Evolutionary conservation across 2,329 filamentous ascomycete genomes (phyloP).

Genomic region (Tolypocladium capitatum): DNA sequence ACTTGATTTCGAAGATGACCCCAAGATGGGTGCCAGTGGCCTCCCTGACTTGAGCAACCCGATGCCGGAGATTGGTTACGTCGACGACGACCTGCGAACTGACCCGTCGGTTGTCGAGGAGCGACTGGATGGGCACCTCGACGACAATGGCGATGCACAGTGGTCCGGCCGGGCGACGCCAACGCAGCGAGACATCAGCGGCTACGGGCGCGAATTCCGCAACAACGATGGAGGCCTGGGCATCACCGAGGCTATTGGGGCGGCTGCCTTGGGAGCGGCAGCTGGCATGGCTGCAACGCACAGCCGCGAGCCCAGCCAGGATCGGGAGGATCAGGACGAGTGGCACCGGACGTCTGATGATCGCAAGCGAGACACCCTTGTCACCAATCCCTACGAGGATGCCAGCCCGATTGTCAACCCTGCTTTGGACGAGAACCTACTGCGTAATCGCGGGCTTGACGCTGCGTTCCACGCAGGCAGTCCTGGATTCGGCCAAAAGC

Average conservation of each 20-base stretch:
- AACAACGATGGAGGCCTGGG: slow-evolving; percentile 22
- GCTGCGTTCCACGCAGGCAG: slow-evolving; percentile 39
- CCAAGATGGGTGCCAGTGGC: slow-evolving; percentile 53
- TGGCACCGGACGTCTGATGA: slow-evolving; percentile 51
- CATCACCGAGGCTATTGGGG: slow-evolving; percentile 38
- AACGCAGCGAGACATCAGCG: slow-evolving; percentile 15
- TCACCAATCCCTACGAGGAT: slow-evolving; percentile 56
- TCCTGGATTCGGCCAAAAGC: slow-evolving; percentile 45
- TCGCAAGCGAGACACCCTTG: slow-evolving; percentile 50
- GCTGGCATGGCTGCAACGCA: slow-evolving; percentile 32
- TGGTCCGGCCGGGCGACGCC: slow-evolving; percentile 46
- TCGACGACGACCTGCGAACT: slow-evolving; percentile 54
- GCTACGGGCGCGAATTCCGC: slow-evolving; percentile 20
- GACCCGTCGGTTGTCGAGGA: slow-evolving; percentile 77
- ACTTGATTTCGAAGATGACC: slow-evolving; percentile 37
- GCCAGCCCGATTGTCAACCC: slow-evolving; percentile 48
- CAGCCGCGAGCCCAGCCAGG: slow-evolving; percentile 40
- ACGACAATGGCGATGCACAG: slow-evolving; percentile 22
- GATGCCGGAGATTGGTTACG: slow-evolving; percentile 64
- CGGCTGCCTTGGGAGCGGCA: slow-evolving; percentile 38
- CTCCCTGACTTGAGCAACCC: slow-evolving; percentile 57
- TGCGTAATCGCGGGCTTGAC: slow-evolving; percentile 25
- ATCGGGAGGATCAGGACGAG: slow-evolving; percentile 49
- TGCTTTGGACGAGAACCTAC: slow-evolving; percentile 35
- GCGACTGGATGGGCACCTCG: slow-evolving; percentile 48